Conservation (phyloP, 495 filamentous ascomycete species). For the Thermochaetoides thermophila region DNA sequence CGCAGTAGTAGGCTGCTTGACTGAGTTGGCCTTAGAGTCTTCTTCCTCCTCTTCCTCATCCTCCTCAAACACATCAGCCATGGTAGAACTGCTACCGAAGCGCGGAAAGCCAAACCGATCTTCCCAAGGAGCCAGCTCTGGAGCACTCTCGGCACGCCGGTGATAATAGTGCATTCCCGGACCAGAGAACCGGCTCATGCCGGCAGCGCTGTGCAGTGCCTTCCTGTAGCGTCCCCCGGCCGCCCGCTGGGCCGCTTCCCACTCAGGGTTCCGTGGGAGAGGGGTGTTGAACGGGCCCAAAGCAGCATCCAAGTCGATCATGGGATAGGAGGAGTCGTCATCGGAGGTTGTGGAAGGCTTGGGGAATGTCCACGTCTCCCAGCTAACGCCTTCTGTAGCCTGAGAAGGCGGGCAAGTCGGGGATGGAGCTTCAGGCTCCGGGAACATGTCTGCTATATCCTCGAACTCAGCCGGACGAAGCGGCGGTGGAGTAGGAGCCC, state of each 20-base stretch:
- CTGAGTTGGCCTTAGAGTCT: constrained; percentile 11
- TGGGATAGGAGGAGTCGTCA: constrained; percentile 50
- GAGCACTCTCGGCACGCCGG: constrained; percentile 81
- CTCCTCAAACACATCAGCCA: constrained; percentile 90
- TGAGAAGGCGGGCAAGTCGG: constrained; percentile 17
- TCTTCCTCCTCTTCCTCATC: constrained; percentile 65
- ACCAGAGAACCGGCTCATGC: constrained; percentile 56
- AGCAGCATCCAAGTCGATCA: constrained; percentile 94
- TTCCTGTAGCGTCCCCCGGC: constrained; percentile 51
- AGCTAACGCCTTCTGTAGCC: constrained; percentile 10
- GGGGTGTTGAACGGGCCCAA: constrained; percentile 85
- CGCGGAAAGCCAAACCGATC: constrained; percentile 43
- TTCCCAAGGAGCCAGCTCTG: constrained; percentile 74
- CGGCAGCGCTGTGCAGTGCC: constrained; percentile 79
- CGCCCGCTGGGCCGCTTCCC: constrained; percentile 40
- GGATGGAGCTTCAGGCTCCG: constrained; percentile 11
- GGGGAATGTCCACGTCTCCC: constrained; percentile 11
- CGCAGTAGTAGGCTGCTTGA: constrained; percentile 12
- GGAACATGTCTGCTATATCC: constrained; percentile 11
- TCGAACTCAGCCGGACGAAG: constrained; percentile 7
- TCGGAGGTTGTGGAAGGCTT: constrained; percentile 18
- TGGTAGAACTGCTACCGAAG: constrained; percentile 48
- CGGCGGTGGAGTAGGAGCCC: constrained; percentile 28
- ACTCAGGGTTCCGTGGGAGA: constrained; percentile 38
- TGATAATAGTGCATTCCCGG: constrained; percentile 85